These are phyloP conservation scores for Xylaria venustula DNA, from an alignment of 495 filamentous ascomycete genomes.

Conservation along the genomic window DNA sequence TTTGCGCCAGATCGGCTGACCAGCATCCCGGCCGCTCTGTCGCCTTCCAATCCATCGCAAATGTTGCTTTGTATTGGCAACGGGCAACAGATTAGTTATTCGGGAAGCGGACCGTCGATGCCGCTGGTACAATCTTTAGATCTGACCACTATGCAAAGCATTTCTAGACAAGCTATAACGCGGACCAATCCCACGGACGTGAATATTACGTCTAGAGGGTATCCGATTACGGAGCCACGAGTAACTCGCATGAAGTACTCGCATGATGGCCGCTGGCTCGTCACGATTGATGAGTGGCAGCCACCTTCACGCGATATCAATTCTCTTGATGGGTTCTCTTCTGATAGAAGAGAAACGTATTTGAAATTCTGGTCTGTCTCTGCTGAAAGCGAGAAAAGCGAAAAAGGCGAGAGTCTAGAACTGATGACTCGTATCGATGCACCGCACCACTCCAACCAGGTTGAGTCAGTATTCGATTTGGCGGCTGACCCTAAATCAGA, in stretches of 20 bases:
- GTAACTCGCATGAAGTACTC: constrained; percentile 71
- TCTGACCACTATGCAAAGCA: constrained; percentile 64
- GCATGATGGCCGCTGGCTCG: constrained; percentile 83
- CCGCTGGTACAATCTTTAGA: constrained; percentile 76
- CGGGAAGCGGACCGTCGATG: constrained; percentile 38
- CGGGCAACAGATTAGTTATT: constrained; percentile 41
- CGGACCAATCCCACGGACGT: constrained; percentile 82
- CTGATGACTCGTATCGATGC: constrained; percentile 77
- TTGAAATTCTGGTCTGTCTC: constrained; percentile 90
- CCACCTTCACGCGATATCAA: constrained; percentile 66
- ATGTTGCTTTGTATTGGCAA: constrained; percentile 48
- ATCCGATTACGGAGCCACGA: constrained; percentile 68
- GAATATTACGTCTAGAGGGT: constrained; percentile 67
- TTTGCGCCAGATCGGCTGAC: constrained; percentile 16
- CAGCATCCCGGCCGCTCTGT: constrained; percentile 35
- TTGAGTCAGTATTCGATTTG: constrained; percentile 66
- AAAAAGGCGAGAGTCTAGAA: constrained; percentile 63
- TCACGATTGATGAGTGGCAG: constrained; percentile 86
- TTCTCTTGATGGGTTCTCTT: constrained; percentile 39
- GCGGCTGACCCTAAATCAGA: constrained; percentile 60
- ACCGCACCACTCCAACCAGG: constrained; percentile 61
- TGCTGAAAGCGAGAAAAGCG: constrained; percentile 51
- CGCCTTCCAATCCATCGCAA: constrained; percentile 37
- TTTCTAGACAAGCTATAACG: constrained; percentile 82
- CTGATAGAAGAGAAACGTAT: constrained; percentile 66